phyloP scores from a whole-genome alignment of 768 basidiomycete genomes.

The Pleurotus djamor region DNA sequence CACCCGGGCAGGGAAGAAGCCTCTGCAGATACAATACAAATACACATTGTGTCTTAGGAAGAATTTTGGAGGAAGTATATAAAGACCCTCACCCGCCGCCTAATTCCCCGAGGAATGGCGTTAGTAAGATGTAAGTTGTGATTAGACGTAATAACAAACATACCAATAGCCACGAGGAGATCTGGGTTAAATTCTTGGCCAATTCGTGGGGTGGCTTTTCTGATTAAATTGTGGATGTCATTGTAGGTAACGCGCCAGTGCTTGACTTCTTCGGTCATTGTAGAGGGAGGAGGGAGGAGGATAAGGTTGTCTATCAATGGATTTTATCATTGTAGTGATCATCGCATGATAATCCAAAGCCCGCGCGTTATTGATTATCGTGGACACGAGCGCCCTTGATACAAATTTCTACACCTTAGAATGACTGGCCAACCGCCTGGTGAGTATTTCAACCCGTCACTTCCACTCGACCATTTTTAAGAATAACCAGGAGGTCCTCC shows the following conservation, averaged over 20 bases:
- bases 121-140: not conserved
- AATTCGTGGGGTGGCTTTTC: slow-evolving; percentile 62
- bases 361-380: not conserved
- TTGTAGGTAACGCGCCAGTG: slow-evolving; percentile 85
- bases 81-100: slow-evolving; percentile 73
- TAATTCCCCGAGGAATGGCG: slow-evolving; percentile 23
- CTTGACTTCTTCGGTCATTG: slow-evolving; percentile 43
- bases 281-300: slow-evolving; percentile 8
- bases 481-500: slow-evolving; percentile 19
- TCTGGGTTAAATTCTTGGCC: slow-evolving; percentile 82
- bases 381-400: not conserved
- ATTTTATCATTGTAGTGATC: not conserved
- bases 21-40: slow-evolving; percentile 40
- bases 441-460: slow-evolving; percentile 11
- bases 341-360: slow-evolving; percentile 6
- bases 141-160: not conserved
- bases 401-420: not conserved
- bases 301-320: not conserved
- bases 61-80: slow-evolving; percentile 8
- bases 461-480: slow-evolving; percentile 20
- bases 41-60: slow-evolving; percentile 14
- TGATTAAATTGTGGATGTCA: slow-evolving; percentile 89
- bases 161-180: slow-evolving; percentile 81
- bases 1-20: slow-evolving; percentile 95
- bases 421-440: slow-evolving; percentile 17